Evolutionary conservation across 2,329 filamentous ascomycete species (phyloP).

Genomic region (Botrytis porri): DNA sequence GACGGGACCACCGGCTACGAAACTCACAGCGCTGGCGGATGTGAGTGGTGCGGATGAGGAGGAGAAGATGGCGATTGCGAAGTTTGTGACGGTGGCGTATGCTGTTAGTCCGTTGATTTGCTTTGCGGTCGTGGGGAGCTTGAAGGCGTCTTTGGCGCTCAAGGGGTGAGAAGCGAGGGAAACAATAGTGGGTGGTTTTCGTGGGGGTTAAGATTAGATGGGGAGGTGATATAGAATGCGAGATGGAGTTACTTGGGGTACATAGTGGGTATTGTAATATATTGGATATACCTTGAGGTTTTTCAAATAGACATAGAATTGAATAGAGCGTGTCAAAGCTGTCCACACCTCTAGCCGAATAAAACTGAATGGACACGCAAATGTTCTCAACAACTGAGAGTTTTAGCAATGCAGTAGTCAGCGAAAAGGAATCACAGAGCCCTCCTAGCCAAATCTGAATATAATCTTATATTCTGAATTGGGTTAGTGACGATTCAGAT

Average conservation of each 20-base stretch:
- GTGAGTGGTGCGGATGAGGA: conserved; percentile 42
- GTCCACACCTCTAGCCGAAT: too few relatives aligned
- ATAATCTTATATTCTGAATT: too few relatives aligned
- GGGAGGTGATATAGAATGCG: too few relatives aligned
- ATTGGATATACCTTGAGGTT: not conserved
- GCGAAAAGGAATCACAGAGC: too few relatives aligned
- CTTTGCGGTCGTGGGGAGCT: conserved; percentile 40
- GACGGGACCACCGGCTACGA: conserved; percentile 47
- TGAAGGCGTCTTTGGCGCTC: conserved; percentile 38
- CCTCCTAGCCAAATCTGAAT: too few relatives aligned
- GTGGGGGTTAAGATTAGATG: not conserved
- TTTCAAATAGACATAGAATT: not conserved
- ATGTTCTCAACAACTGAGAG: too few relatives aligned
- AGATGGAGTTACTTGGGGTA: too few relatives aligned
- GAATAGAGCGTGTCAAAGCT: not conserved
- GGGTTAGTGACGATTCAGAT: too few relatives aligned
- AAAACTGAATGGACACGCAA: too few relatives aligned
- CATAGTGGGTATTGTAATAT: not conserved
- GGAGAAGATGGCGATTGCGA: conserved; percentile 44
- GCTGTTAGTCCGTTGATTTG: conserved; percentile 41
- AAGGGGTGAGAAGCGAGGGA: conserved; percentile 6
- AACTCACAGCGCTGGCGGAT: conserved; percentile 46
- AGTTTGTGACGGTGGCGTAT: conserved; percentile 44
- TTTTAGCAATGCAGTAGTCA: too few relatives aligned
- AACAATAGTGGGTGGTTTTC: not conserved